phyloP scores from a whole-genome alignment of 257 asterid species.

The Solanum arcanum region DNA sequence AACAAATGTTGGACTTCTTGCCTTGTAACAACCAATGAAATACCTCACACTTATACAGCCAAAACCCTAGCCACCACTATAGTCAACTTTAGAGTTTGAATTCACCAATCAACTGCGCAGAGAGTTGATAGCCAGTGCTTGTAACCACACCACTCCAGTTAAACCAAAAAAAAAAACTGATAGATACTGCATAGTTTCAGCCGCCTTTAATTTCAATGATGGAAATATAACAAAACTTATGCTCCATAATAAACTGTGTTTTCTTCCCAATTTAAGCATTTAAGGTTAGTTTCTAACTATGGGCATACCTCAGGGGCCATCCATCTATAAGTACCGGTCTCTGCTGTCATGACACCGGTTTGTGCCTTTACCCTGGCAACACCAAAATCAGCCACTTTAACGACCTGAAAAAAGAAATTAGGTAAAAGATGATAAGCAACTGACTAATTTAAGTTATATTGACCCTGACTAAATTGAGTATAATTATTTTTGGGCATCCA shows the following conservation, averaged over 20 bases:
- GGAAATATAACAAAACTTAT: background rate
- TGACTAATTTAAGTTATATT: background rate
- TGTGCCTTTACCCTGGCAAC: slow-evolving; percentile 97
- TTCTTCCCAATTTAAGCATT: background rate
- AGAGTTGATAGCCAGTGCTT: background rate
- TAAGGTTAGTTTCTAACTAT: background rate
- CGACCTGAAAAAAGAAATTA: slow-evolving; percentile 42
- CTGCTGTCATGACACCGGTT: slow-evolving; percentile 98
- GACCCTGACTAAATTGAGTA: background rate
- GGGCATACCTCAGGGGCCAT: slow-evolving; percentile 96
- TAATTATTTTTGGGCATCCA: background rate
- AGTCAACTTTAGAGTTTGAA: background rate
- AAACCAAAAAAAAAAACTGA: background rate
- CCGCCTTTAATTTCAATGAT: background rate
- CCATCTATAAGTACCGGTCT: slow-evolving; percentile 98
- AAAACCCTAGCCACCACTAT: no score
- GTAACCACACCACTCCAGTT: background rate
- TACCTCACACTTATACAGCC: background rate
- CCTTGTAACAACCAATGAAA: background rate
- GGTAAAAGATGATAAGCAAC: background rate
- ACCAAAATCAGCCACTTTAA: slow-evolving; percentile 98
- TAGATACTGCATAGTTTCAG: background rate
- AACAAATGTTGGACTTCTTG: background rate
- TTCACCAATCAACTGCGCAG: background rate
- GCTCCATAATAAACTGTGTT: background rate